Evolutionary conservation across 2,329 filamentous ascomycete genomes (phyloP), one percentile per base, ranked within the genome.

Genomic region (Trichoderma arundinaceum): DNA sequence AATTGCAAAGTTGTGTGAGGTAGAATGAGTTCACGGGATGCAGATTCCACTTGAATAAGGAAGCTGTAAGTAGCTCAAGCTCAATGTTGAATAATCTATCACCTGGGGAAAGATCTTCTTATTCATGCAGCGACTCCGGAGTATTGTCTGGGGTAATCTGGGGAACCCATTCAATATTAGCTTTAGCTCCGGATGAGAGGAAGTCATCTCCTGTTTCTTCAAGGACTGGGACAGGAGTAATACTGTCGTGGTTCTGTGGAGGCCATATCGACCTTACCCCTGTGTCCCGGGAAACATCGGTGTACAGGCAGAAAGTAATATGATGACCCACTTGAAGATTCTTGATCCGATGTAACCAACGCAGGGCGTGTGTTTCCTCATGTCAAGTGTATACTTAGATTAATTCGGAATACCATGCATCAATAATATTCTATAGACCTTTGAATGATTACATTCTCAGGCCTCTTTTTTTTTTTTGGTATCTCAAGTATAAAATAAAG

Each of bases 161-260:
- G 54, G 54, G 41, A 43, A 46, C 10, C 28, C 15, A 46, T 33
- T 12, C 7, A 46, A 32, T 44, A 12, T 44, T 35, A 46, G 28
- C 9, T 19, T 46, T 58, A 58, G 54, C 41, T 58, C 32, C 54
- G 54, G 41, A 22, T 58, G 54, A 58, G 41, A 58, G 54, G 54
- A 58, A 8, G n/a, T 19, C n/a, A 44, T 58, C n/a, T 9, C 12
- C 4, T 46, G 28, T 19, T 33, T 33, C 39, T 58, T 35, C 32
- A 6, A n/a, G 12, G 22, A n/a, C 41, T 46, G n/a, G 35, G 28
- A 19, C 17, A 12, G n/a, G 53, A 35, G 9, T 9, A 28, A 28
- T 28, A 28, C 46, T 46, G 28, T 33, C 32, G 4, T 46, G n/a
- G 10, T 46, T 58, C 54, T 35, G 41, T 38, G 32, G 41, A 58